Base-by-base conservation (phyloP, 495 filamentous ascomycete genomes). In the Bathelium albidoporum region DNA sequence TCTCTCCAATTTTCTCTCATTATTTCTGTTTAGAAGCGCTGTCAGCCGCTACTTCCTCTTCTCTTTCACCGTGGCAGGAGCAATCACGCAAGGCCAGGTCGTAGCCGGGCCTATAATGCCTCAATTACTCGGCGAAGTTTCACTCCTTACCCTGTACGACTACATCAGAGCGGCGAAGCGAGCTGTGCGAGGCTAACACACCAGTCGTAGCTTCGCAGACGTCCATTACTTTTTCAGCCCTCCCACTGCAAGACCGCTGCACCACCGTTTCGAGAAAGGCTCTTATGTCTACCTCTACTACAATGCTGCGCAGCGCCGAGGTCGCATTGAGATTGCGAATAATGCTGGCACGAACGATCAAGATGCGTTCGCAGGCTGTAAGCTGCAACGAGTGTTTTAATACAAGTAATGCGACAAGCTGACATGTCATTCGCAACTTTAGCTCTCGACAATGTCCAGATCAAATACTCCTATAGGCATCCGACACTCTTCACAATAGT, bases 261-360 rank as follows among this genome's bases (percentile, higher is more conserved):
- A 92, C 70, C 89, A 96, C 73, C 85, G 91, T 29, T 96, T 96
- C 74, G 89, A 92, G 71, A 92, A 92, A 70, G 84, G 84, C 58
- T 95, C 90, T 16, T 95, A 95, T 68, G 78, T 96, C 43, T 96
- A 95, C 72, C 76, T 96, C 29, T 92, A 91, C 73, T 85, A 90
- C 67, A 87, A 90, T 74, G 80, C 85, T 5, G 76, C 80, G 44
- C 80, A 85, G 63, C 81, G 82, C 49, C 84, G 82, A 68, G 85
- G 86, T 32, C 83, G 90, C 53, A 69, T 95, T 58, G 91, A 96
- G 75, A 80, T 96, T 65, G 91, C 91, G 43, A 96, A 96, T 73
- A 85, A 91, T 66, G 86, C 89, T 1, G 91, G 91, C 26, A 89
- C 85, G 20, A 79, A 86, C n/a, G 85, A 91, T 44, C 91, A 96